Evolutionary conservation across 495 filamentous ascomycete species (phyloP).

Genomic region (Massariosphaeria phaeospora): DNA sequence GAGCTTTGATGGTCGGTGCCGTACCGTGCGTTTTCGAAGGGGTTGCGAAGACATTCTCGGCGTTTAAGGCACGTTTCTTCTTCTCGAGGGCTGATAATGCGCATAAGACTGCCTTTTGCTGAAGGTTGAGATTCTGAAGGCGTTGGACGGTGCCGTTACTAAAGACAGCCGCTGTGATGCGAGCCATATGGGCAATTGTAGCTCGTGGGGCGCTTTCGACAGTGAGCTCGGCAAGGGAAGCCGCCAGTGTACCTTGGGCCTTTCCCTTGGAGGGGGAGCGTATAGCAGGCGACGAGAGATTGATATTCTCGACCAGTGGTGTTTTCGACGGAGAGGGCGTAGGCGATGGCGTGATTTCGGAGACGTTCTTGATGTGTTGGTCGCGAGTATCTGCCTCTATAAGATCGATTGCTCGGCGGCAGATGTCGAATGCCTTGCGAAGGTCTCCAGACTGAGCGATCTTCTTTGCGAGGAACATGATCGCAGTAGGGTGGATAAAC

Average conservation of each 20-base stretch:
- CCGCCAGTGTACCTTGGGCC: conserved; percentile 1
- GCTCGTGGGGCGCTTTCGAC: conserved; percentile 79
- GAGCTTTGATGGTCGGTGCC: conserved; percentile 68
- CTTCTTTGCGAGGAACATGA: conserved; percentile 89
- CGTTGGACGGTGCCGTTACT: conserved; percentile 77
- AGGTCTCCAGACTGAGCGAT: conserved; percentile 92
- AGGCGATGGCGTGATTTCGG: conserved; percentile 48
- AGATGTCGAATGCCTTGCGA: conserved; percentile 91
- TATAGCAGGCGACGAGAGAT: conserved; percentile 57
- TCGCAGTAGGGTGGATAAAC: conserved; percentile 87
- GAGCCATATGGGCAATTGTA: conserved; percentile 82
- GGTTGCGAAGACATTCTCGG: conserved; percentile 44
- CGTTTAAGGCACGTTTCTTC: conserved; percentile 39
- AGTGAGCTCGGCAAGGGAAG: conserved; percentile 55
- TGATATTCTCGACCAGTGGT: conserved; percentile 63
- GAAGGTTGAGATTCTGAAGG: conserved; percentile 80
- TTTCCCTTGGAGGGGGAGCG: conserved; percentile 32
- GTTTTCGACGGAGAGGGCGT: conserved; percentile 49
- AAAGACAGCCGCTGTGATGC: conserved; percentile 79
- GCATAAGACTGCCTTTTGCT: conserved; percentile 94
- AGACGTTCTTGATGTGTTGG: conserved; percentile 53
- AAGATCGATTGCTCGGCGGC: conserved; percentile 80
- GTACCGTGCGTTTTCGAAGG: conserved; percentile 48
- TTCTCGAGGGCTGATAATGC: conserved; percentile 77
- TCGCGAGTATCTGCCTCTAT: conserved; percentile 76